Evolutionary conservation across 1,284 basidiomycete species (phyloP), one percentile per base, ranked within the genome.

Genomic region (Ganoderma leucocontextum): DNA sequence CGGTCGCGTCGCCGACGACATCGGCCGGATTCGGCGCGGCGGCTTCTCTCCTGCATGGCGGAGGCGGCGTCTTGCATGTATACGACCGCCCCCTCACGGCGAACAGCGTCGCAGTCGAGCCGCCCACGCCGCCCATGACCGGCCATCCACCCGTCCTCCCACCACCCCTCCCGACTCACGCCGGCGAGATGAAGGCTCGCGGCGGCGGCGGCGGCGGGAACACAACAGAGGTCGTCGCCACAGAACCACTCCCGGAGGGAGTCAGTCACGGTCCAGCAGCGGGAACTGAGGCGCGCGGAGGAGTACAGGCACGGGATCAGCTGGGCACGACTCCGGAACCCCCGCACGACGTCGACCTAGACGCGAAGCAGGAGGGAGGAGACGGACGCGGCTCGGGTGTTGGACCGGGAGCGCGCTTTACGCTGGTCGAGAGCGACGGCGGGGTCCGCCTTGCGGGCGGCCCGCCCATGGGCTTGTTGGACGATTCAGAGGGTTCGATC

Each of bases 91-190:
- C 39, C 29, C 29, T 29, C 29, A 29, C 44, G 41, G 41, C 13
- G n/a, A 17, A 53, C 52, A 29, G 52, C 52, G n/a, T 53, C 52
- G 25, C n/a, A 33, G 52, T 53, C 22, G 52, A 53, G 52, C 52
- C 52, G 22, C 29, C 52, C 25, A 53, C 52, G 52, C 29, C 52
- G 8, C 22, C 12, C 12, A 25, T 17, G 39, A 3, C 9, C 39
- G 39, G 4, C 39, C 13, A 39, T 39, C 39, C 13, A 13, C 19
- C 19, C 44, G 44, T n/a, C 17, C 19, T 47, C 44, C 6, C 17
- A 22, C 44, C 44, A 22, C 44, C 44, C n/a, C 44, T 13, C n/a
- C 19, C 44, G 39, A 4, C 39, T 10, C 13, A 39, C n/a, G 44
- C 44, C 1, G 25, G n/a, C 52, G 52, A 33, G 13, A 25, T 17